Evolutionary conservation across 1,139 yeast species (phyloP), one percentile per base, ranked within the genome.

Genomic region (Pichia sp.): DNA sequence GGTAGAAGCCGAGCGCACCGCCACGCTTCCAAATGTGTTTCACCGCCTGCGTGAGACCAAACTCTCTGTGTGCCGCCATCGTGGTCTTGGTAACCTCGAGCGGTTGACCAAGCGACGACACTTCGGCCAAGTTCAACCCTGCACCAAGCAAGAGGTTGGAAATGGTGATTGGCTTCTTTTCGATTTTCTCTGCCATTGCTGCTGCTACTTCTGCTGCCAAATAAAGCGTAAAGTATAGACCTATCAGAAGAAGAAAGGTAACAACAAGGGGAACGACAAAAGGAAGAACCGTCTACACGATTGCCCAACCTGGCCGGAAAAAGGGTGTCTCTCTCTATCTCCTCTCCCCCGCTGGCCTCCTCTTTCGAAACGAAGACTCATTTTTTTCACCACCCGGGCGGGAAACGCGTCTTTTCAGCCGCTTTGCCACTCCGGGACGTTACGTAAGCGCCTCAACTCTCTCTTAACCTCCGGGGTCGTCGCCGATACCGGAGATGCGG

Each of bases 81-180:
- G 99, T 95, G 57, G 99, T 93, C 75, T 90, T 93, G 69, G 83
- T 78, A 57, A 93, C 99, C 75, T 93, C 99, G 60, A 93, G 77
- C 13, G 99, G 99, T 72, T 93, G 99, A 54, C 99, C 99, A 62
- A 93, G 78, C 11, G 97, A 86, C 60, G 97, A 87, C 51, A 85
- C 98, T 70, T 93, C 99, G 54, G 90, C 88, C 77, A 93, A 70
- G 74, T 92, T 93, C 64, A 93, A 79, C 41, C 92, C 96, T 1
- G 98, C 98, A 57, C 99, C 99, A 59, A 93, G 78, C 58, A 90
- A 80, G 70, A 93, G 87, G 75, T 93, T 93, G 66, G 96, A 82
- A 72, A 89, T 87, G 63, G 87, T 86, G 64, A 93, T 81, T 50
- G 96, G 96, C 72, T 90, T 92, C 76, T 89, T 90, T 71, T 89